Conservation (phyloP, 192 early-diverging fungal species). For the Backusella circina region DNA sequence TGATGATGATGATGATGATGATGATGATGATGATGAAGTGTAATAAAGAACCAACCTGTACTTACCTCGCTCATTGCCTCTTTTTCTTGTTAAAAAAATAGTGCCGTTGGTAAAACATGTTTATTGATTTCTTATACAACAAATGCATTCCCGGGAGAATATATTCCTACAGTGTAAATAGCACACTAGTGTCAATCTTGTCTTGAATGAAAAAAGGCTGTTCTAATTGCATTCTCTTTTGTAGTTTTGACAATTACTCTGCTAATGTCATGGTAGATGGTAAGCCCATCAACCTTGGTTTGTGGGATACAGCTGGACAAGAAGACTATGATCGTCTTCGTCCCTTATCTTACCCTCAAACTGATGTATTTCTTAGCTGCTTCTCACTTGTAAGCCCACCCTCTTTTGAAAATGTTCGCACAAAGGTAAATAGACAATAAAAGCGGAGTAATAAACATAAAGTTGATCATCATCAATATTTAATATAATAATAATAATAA, state of each 20-base stretch:
- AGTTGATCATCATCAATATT: no score
- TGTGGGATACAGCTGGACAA: conserved; percentile 94
- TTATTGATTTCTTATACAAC: conserved; percentile 97
- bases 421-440: conserved; percentile 18
- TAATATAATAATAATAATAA: no score
- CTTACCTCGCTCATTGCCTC: background rate
- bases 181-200: no score
- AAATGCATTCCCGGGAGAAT: conserved; percentile 99
- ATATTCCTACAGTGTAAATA: conserved; percentile 96
- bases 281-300: conserved; percentile 87
- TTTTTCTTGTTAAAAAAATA: conserved; percentile 21
- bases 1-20: no score
- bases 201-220: background rate
- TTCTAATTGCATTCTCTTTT: background rate
- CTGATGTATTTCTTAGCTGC: conserved; percentile 34
- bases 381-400: conserved; percentile 27
- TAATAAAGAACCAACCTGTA: no score
- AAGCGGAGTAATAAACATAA: background rate
- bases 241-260: conserved; percentile 90
- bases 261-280: conserved; percentile 95
- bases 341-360: conserved; percentile 90
- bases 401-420: conserved; percentile 24
- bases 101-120: conserved; percentile 94
- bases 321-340: conserved; percentile 92
- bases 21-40: no score